Conservation (phyloP, 148 eudicot species). For the Silene conica region DNA sequence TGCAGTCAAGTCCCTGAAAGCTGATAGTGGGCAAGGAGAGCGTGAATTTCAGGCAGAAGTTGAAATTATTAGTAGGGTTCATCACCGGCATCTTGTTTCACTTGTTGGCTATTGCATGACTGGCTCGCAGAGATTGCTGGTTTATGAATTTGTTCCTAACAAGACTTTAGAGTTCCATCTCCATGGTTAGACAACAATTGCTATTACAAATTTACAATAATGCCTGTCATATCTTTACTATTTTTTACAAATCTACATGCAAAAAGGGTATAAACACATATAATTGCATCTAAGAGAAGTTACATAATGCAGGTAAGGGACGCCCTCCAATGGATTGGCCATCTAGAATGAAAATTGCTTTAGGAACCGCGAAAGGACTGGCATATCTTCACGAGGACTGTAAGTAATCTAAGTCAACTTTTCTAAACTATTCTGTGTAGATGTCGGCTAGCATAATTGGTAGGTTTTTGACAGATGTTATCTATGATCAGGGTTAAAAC, state of each 20-base stretch:
- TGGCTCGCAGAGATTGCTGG: slow-evolving; percentile 71
- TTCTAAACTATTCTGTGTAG: not conserved
- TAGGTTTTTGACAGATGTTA: not conserved
- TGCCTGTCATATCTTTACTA: not conserved
- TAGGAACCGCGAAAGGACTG: slow-evolving; percentile 79
- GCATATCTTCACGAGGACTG: slow-evolving; percentile 75
- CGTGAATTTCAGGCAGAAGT: slow-evolving; percentile 88
- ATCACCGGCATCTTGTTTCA: slow-evolving; percentile 91
- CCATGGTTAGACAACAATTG: slow-evolving; percentile 50
- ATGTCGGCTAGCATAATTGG: not conserved
- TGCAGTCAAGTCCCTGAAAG: slow-evolving; percentile 78
- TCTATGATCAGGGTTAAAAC: not conserved
- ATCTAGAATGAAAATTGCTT: slow-evolving; percentile 51
- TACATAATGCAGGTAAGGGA: slow-evolving; percentile 46
- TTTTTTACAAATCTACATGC: no score
- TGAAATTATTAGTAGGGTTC: slow-evolving; percentile 91
- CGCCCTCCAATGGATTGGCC: slow-evolving; percentile 51
- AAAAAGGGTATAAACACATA: no score
- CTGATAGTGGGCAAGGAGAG: slow-evolving; percentile 82
- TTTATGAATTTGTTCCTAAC: slow-evolving; percentile 79
- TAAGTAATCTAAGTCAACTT: slow-evolving; percentile 25
- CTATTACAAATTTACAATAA: no score
- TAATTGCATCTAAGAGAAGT: no score
- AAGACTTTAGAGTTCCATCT: slow-evolving; percentile 81
- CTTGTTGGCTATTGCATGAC: slow-evolving; percentile 77